phyloP scores from a whole-genome alignment of 306 rosid genomes.

The Corylus heterophylla region DNA sequence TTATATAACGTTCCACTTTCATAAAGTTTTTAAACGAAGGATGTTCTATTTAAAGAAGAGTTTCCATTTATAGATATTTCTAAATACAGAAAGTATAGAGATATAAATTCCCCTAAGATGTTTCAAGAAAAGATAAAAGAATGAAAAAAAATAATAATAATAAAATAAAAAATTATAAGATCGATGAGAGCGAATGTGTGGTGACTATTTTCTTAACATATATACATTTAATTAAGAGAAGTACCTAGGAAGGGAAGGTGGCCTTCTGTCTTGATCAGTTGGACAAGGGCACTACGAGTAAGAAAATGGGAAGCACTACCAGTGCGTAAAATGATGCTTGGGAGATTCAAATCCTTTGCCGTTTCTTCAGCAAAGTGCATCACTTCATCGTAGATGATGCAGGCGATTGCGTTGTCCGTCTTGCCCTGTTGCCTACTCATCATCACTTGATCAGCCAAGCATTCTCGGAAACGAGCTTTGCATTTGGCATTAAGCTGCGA shows the following conservation, averaged over 20 bases:
- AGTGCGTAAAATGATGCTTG: slow-evolving; percentile 32
- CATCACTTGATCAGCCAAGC: slow-evolving; percentile 8
- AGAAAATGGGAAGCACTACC: slow-evolving; percentile 31
- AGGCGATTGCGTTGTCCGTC: slow-evolving; percentile 23
- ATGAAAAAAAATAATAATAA: too few relatives aligned
- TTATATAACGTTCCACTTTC: too few relatives aligned
- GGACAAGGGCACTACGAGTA: slow-evolving; percentile 25
- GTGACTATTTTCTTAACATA: too few relatives aligned
- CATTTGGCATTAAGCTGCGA: slow-evolving; percentile 26
- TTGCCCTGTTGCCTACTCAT: not conserved
- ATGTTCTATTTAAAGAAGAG: too few relatives aligned
- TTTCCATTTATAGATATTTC: too few relatives aligned
- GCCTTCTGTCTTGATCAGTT: slow-evolving; percentile 19
- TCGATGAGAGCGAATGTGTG: too few relatives aligned
- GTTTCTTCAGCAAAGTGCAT: slow-evolving; percentile 28
- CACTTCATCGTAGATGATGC: slow-evolving; percentile 41
- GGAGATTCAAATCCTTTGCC: slow-evolving; percentile 35
- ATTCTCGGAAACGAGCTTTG: slow-evolving; percentile 25
- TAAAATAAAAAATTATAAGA: too few relatives aligned
- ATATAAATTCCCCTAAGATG: too few relatives aligned
- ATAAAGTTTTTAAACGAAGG: too few relatives aligned
- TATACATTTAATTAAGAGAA: too few relatives aligned
- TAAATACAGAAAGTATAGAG: too few relatives aligned
- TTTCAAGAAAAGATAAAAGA: too few relatives aligned
- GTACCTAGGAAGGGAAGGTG: slow-evolving; percentile 39